Evolutionary conservation across 1,284 basidiomycete species (phyloP).

Genomic region (Albatrellus sp.): DNA sequence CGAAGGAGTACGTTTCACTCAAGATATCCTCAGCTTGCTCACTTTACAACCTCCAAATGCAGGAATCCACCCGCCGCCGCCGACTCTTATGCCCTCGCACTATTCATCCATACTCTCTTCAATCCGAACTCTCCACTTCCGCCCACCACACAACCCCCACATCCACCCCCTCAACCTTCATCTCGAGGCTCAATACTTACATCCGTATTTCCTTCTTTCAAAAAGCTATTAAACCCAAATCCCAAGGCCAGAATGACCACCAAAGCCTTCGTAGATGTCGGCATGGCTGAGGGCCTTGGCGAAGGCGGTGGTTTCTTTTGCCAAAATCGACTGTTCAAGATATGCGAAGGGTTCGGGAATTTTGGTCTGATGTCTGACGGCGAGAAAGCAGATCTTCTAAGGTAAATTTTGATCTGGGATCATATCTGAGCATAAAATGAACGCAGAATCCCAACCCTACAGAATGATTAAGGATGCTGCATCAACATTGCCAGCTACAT

Average conservation of each 20-base stretch:
- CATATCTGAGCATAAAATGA: background rate
- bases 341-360: conserved; percentile 79
- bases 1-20: conserved; percentile 61
- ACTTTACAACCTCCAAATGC: conserved; percentile 3
- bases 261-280: conserved; percentile 69
- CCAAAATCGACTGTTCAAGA: conserved; percentile 74
- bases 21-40: conserved; percentile 6
- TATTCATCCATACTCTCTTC: conserved; percentile 78
- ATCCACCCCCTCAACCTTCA: conserved; percentile 59
- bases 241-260: conserved; percentile 68
- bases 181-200: conserved; percentile 73
- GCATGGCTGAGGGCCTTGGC: conserved; percentile 53
- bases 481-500: conserved; percentile 76
- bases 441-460: background rate
- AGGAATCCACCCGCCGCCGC: conserved; percentile 64
- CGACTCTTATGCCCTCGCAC: conserved; percentile 80
- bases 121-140: conserved; percentile 60
- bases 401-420: conserved; percentile 26
- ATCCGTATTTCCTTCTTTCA: conserved; percentile 71
- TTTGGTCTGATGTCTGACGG: conserved; percentile 77
- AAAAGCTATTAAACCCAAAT: conserved; percentile 83
- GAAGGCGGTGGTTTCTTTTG: conserved; percentile 71
- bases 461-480: conserved; percentile 75
- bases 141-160: conserved; percentile 61
- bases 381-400: conserved; percentile 69